A percentile compares a stretch with the other conserved stretches of the same genome.
These are phyloP conservation scores for Brasilioporus rufonigricans DNA, from an alignment of 768 basidiomycete species.

Conservation along the genomic window DNA sequence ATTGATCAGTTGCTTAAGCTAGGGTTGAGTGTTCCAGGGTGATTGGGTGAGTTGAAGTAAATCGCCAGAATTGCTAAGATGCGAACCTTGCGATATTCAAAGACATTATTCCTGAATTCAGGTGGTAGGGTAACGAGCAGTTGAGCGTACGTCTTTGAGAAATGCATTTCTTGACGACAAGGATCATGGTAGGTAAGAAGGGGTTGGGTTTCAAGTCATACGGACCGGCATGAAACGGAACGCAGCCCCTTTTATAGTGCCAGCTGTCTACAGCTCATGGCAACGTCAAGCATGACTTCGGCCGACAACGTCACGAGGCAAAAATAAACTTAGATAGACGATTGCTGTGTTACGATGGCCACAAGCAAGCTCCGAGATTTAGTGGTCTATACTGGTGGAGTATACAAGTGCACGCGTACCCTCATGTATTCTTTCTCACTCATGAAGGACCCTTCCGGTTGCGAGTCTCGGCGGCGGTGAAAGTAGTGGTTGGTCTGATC, in stretches of 20 bases:
- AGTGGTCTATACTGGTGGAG: background rate
- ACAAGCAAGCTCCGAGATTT: background rate
- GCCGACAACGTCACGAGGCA: background rate
- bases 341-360: too few species aligned
- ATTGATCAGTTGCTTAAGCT: conserved; percentile 92
- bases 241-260: background rate
- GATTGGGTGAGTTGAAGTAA: background rate
- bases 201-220: background rate
- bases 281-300: background rate
- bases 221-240: background rate
- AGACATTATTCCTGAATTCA: conserved; percentile 72
- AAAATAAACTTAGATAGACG: background rate
- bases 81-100: conserved; percentile 77
- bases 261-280: background rate
- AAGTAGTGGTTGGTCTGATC: too few species aligned
- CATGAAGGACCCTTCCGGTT: too few species aligned
- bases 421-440: background rate
- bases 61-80: background rate
- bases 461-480: too few species aligned
- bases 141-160: conserved; percentile 66
- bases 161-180: conserved; percentile 52
- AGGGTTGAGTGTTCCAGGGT: background rate
- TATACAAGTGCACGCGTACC: background rate
- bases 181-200: background rate
- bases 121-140: conserved; percentile 66